Evolutionary conservation across 768 basidiomycete species (phyloP).

Genomic region (Tubosaeta brunneosetosa): DNA sequence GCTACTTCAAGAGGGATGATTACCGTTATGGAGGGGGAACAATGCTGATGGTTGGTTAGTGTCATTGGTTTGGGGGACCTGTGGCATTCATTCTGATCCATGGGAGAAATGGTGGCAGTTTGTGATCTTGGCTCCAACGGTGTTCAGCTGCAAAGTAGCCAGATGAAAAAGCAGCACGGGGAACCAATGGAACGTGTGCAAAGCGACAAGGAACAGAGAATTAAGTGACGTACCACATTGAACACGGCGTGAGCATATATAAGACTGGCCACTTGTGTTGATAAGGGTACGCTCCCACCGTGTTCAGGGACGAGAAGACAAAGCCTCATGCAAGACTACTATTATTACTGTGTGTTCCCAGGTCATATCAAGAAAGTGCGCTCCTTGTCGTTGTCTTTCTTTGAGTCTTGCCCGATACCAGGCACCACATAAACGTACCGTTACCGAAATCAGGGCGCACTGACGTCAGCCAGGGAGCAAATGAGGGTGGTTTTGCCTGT

Average conservation of each 20-base stretch:
- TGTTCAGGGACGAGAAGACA: conserved; percentile 8
- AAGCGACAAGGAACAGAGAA: background rate
- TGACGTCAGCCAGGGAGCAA: background rate
- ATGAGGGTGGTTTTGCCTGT: background rate
- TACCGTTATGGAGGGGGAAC: conserved; percentile 23
- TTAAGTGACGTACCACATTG: conserved; percentile 1
- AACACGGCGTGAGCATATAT: background rate
- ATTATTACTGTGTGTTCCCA: background rate
- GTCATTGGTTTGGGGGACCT: conserved; percentile 32
- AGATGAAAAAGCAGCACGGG: conserved; percentile 7
- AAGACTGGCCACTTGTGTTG: background rate
- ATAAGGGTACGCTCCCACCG: background rate
- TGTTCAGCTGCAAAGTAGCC: conserved; percentile 16
- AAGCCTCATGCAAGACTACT: background rate
- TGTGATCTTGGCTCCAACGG: conserved; percentile 42
- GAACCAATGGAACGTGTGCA: conserved; percentile 11
- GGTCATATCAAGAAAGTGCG: background rate
- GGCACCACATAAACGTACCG: background rate
- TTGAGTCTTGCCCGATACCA: background rate
- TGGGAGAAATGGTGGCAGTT: conserved; percentile 38
- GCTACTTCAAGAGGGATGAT: conserved; percentile 45
- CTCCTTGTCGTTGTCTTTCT: background rate
- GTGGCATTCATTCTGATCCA: conserved; percentile 59
- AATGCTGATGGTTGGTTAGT: background rate
- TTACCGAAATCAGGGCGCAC: background rate